A percentile compares a stretch with the other conserved stretches of the same genome.
phyloP scores from a whole-genome alignment of 176 grass and related monocot genomes.

The Oryza punctata region DNA sequence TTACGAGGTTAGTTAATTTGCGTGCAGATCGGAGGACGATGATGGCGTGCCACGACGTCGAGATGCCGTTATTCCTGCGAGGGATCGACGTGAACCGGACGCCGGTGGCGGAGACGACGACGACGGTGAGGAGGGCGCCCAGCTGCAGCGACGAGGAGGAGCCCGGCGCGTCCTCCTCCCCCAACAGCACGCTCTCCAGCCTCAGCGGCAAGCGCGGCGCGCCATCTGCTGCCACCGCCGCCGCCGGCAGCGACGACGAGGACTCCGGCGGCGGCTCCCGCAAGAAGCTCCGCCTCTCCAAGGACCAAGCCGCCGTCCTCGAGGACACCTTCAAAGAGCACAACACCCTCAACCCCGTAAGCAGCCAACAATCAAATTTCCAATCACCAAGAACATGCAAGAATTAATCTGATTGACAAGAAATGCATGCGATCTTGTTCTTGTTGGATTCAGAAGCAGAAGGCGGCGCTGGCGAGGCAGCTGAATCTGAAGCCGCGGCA shows the following conservation, averaged over 20 bases:
- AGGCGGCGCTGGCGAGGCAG: slow-evolving; percentile 79
- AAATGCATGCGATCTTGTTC: too few relatives aligned
- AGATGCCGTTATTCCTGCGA: slow-evolving; percentile 63
- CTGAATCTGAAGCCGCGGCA: slow-evolving; percentile 78
- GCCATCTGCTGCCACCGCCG: background rate
- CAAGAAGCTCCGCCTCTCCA: slow-evolving; percentile 88
- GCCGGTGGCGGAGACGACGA: slow-evolving; percentile 8
- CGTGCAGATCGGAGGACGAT: background rate
- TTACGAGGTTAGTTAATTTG: background rate
- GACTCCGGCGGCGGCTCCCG: slow-evolving; percentile 70
- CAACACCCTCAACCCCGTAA: slow-evolving; percentile 83
- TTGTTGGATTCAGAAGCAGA: slow-evolving; percentile 62
- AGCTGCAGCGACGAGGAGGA: slow-evolving; percentile 59
- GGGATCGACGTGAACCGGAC: slow-evolving; percentile 84
- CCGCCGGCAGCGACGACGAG: slow-evolving; percentile 55
- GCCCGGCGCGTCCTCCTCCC: slow-evolving; percentile 67
- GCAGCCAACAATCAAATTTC: background rate
- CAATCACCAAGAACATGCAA: background rate
- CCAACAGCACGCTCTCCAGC: slow-evolving; percentile 80
- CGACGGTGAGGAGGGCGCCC: background rate
- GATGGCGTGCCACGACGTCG: slow-evolving; percentile 24
- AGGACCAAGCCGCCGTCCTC: slow-evolving; percentile 83
- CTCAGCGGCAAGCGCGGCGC: slow-evolving; percentile 50
- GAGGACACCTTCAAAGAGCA: slow-evolving; percentile 93
- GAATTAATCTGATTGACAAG: background rate